Conservation (phyloP, 2,329 filamentous ascomycete genomes). For the Penicillium sp. region DNA sequence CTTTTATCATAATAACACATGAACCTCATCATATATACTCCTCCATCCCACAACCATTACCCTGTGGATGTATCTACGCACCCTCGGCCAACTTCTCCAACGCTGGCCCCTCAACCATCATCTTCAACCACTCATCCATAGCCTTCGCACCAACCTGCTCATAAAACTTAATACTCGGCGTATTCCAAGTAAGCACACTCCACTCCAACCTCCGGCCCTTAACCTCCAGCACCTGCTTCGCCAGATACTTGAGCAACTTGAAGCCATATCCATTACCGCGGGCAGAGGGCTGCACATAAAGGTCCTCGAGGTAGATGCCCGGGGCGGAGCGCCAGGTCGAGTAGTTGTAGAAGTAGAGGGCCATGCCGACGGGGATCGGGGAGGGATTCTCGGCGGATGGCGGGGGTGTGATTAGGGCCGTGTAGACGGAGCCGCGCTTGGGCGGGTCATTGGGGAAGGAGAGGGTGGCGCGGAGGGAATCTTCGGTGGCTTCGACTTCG, state of each 20-base stretch:
- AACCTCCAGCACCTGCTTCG: slow-evolving; percentile 74
- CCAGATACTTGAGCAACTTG: slow-evolving; percentile 71
- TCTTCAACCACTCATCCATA: slow-evolving; percentile 54
- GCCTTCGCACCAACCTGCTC: slow-evolving; percentile 48
- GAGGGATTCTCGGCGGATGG: slow-evolving; percentile 44
- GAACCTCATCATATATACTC: background rate
- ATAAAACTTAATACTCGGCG: slow-evolving; percentile 87
- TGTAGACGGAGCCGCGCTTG: slow-evolving; percentile 67
- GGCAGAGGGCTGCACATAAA: slow-evolving; percentile 75
- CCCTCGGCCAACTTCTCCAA: slow-evolving; percentile 45
- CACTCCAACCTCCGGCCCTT: slow-evolving; percentile 80
- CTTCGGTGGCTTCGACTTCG: slow-evolving; percentile 75
- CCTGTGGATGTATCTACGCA: background rate
- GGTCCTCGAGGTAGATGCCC: slow-evolving; percentile 90
- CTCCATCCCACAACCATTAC: background rate
- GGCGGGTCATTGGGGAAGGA: slow-evolving; percentile 66
- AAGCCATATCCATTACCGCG: slow-evolving; percentile 80
- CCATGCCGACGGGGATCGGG: slow-evolving; percentile 68
- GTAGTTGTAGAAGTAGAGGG: slow-evolving; percentile 94
- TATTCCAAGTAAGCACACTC: slow-evolving; percentile 91
- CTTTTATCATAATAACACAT: background rate
- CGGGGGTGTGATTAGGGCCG: slow-evolving; percentile 65
- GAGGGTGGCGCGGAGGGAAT: slow-evolving; percentile 71
- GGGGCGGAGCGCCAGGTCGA: slow-evolving; percentile 86
- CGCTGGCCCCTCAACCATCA: slow-evolving; percentile 52